Conservation (phyloP, 23 red algal species). For the Gracilaria domingensis region DNA sequence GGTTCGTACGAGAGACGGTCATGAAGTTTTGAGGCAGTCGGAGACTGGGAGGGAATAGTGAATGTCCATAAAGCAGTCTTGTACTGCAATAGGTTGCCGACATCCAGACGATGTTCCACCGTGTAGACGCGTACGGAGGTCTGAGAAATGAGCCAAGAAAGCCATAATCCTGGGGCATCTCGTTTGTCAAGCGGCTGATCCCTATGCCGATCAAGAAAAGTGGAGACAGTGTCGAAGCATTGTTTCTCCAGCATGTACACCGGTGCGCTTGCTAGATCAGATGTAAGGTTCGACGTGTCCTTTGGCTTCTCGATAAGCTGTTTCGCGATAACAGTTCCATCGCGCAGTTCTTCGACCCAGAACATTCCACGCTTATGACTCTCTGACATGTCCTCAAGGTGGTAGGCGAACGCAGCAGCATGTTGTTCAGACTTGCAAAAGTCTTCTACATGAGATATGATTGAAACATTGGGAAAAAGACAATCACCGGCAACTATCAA, state of each 20-base stretch:
- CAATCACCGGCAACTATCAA: slow-evolving; percentile 80
- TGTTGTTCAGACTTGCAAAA: slow-evolving; percentile 27
- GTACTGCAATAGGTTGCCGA: slow-evolving; percentile 72
- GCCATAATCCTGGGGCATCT: slow-evolving; percentile 68
- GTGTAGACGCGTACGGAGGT: slow-evolving; percentile 10
- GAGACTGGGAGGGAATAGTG: neutral
- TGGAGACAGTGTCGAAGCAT: neutral
- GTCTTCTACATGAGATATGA: slow-evolving; percentile 9
- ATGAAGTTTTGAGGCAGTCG: neutral
- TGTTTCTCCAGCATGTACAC: slow-evolving; percentile 59
- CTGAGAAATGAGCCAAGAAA: slow-evolving; percentile 39
- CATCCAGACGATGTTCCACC: slow-evolving; percentile 60
- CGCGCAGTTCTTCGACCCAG: neutral
- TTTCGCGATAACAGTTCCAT: slow-evolving; percentile 21
- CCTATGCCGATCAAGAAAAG: slow-evolving; percentile 25
- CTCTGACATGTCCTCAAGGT: slow-evolving; percentile 48
- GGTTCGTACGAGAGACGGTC: slow-evolving; percentile 41
- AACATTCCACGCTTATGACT: slow-evolving; percentile 67
- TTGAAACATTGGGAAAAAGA: slow-evolving; percentile 57
- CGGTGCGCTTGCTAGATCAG: slow-evolving; percentile 65
- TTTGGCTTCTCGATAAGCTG: slow-evolving; percentile 71
- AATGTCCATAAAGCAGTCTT: slow-evolving; percentile 57
- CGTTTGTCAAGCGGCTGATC: slow-evolving; percentile 20
- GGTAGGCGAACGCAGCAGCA: slow-evolving; percentile 65
- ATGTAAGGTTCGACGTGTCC: slow-evolving; percentile 9